Evolutionary conservation across 1,139 yeast species (phyloP).

Genomic region (Groenewaldozyma auringiensis): DNA sequence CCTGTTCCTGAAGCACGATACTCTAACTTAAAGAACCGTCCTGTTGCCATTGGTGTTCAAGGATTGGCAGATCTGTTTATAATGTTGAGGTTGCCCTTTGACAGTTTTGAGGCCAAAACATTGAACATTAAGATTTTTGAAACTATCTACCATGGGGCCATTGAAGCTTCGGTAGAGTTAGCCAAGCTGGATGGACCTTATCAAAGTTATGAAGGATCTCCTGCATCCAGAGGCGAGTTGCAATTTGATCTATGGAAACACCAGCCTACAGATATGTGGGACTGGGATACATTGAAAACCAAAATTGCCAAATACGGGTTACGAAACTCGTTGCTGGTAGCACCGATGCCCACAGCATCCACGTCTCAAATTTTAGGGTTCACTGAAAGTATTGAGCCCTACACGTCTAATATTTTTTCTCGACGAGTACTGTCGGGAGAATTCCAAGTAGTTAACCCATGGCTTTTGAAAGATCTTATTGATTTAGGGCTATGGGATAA

Average conservation of each 20-base stretch:
- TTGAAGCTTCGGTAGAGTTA: slow-evolving; percentile 61
- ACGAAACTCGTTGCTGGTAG: slow-evolving; percentile 65
- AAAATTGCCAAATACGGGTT: slow-evolving; percentile 49
- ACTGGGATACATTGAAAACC: slow-evolving; percentile 56
- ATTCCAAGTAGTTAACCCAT: slow-evolving; percentile 68
- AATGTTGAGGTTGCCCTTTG: slow-evolving; percentile 59
- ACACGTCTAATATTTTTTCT: slow-evolving; percentile 69
- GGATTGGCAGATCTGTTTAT: slow-evolving; percentile 70
- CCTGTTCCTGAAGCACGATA: slow-evolving; percentile 53
- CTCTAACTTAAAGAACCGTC: slow-evolving; percentile 63
- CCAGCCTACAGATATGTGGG: slow-evolving; percentile 49
- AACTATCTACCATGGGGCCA: slow-evolving; percentile 76
- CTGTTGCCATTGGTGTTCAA: slow-evolving; percentile 74
- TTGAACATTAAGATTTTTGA: slow-evolving; percentile 66
- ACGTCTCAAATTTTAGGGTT: slow-evolving; percentile 75
- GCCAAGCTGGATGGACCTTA: slow-evolving; percentile 54
- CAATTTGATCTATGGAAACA: slow-evolving; percentile 69
- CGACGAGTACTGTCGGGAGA: slow-evolving; percentile 76
- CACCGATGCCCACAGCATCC: slow-evolving; percentile 87
- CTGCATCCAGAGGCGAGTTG: slow-evolving; percentile 58
- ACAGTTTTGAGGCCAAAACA: slow-evolving; percentile 49
- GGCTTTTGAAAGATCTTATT: slow-evolving; percentile 58
- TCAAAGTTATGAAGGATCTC: slow-evolving; percentile 56
- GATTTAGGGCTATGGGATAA: slow-evolving; percentile 66
- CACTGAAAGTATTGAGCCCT: slow-evolving; percentile 76